Evolutionary conservation across 75 land plant genomes (phyloP).

Genomic region (Cunninghamia lanceolata): DNA sequence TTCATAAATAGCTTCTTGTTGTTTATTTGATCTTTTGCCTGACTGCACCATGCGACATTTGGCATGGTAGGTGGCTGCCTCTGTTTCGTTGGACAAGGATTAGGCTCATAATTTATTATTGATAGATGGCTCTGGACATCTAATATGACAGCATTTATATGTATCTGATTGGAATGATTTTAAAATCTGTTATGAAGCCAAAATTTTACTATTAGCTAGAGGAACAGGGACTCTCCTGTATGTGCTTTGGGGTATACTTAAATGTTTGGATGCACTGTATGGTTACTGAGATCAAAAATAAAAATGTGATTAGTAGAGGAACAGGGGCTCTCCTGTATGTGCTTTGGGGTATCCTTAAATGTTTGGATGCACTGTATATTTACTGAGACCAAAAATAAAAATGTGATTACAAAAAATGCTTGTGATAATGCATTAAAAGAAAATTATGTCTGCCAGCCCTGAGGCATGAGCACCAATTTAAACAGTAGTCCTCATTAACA

Average conservation of each 20-base stretch:
- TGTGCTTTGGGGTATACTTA: not conserved
- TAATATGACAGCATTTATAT: not conserved
- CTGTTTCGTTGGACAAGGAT: not conserved
- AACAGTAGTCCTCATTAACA: not conserved
- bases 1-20: not conserved
- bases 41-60: too few relatives aligned
- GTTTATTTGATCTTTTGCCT: not conserved
- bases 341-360: not conserved
- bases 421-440: not conserved
- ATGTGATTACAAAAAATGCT: constrained; percentile 21
- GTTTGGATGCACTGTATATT: not conserved
- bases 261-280: not conserved
- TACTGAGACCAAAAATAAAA: not conserved
- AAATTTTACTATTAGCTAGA: too few relatives aligned
- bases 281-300: not conserved
- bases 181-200: too few relatives aligned
- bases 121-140: not conserved
- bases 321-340: too few relatives aligned
- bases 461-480: not conserved
- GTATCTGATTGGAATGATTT: too few relatives aligned
- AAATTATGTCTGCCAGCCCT: not conserved
- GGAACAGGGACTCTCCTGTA: too few relatives aligned
- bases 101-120: not conserved
- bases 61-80: not conserved
- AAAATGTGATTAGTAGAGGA: too few relatives aligned